Base-by-base conservation (phyloP, 352 stramenopile species). In the Phytophthora cryptogea region DNA sequence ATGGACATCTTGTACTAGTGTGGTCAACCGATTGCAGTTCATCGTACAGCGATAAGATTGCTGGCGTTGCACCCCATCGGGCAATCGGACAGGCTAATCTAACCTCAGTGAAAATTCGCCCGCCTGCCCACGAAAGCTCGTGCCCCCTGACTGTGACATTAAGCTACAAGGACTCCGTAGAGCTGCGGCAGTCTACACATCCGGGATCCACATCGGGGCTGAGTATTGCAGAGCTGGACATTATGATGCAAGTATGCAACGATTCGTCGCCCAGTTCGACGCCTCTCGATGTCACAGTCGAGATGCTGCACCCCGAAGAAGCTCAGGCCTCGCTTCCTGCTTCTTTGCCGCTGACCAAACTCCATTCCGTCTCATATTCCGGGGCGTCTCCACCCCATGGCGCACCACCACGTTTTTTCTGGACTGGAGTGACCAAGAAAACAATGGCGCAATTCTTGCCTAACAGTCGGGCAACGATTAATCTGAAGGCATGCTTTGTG, bases 181-280 rank as follows among this genome's bases (percentile, higher is more conserved):
- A 66, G 13, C 48, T 92, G 10, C 58, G 54, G 4, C 47, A 43
- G 20, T 44, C 45, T 26, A 63, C 26, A 9, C 31, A 48, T 13
- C 31, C 33, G 23, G 61, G 50, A 11, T 57, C 55, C 10, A 62
- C 41, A 45, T 63, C 68, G 10, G 41, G 56, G n/a, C 14, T 80
- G 20, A 66, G 46, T 20, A 75, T 90, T n/a, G 81, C 68, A 0
- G 76, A 93, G 49, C 47, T 90, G 10, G 76, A 92, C 33, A 75
- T 95, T n/a, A 50, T 70, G 36, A 84, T 95, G 81, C 84, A 79
- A 27, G 65, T 95, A 14, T 83, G 76, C 40, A 95, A 92, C 43
- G 78, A 87, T 40, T 84, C 73, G 7, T 43, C 69, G 0, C 54
- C 65, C n/a, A 74, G 36, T 39, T 88, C 85, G 7, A 31, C 62